Evolutionary conservation across 208 protist genomes (phyloP).

Genomic region (Porcisia hertigi): DNA sequence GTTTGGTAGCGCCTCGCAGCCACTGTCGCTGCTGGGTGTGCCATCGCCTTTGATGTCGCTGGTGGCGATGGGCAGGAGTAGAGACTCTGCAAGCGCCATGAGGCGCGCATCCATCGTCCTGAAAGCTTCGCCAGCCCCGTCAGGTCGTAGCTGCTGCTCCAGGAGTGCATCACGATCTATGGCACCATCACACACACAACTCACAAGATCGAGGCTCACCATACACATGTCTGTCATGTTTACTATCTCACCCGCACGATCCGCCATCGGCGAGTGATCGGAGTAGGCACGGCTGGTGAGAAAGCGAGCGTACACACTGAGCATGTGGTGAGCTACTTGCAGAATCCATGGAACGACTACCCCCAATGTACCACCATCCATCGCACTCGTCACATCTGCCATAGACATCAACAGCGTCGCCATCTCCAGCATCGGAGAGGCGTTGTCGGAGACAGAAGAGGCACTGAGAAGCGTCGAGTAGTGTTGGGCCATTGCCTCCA

Average conservation of each 20-base stretch:
- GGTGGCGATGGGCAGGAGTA: slow-evolving; percentile 9
- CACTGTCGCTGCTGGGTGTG: not conserved
- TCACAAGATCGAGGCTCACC: slow-evolving; percentile 58
- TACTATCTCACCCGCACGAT: slow-evolving; percentile 4
- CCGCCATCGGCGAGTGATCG: not conserved
- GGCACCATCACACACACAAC: slow-evolving; percentile 43
- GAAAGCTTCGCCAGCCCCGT: slow-evolving; percentile 1
- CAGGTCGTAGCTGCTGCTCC: slow-evolving; percentile 4
- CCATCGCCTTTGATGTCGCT: not conserved
- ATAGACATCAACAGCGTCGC: slow-evolving; percentile 44
- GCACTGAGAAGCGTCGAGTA: slow-evolving; percentile 12
- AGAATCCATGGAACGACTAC: slow-evolving; percentile 32
- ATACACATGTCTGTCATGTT: slow-evolving; percentile 47
- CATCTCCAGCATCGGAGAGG: slow-evolving; percentile 28
- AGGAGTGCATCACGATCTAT: slow-evolving; percentile 36
- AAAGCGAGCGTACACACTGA: slow-evolving; percentile 23
- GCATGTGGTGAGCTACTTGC: slow-evolving; percentile 25
- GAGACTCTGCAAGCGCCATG: slow-evolving; percentile 7
- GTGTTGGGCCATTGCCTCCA: slow-evolving; percentile 27
- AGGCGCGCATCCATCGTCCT: slow-evolving; percentile 11
- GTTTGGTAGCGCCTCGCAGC: slow-evolving; percentile 18
- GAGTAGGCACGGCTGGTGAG: slow-evolving; percentile 1
- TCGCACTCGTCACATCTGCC: slow-evolving; percentile 33
- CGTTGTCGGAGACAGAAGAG: not conserved
- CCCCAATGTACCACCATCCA: slow-evolving; percentile 18